Conservation (phyloP, 2,329 filamentous ascomycete species). For the Cladosporium sphaerospermum region DNA sequence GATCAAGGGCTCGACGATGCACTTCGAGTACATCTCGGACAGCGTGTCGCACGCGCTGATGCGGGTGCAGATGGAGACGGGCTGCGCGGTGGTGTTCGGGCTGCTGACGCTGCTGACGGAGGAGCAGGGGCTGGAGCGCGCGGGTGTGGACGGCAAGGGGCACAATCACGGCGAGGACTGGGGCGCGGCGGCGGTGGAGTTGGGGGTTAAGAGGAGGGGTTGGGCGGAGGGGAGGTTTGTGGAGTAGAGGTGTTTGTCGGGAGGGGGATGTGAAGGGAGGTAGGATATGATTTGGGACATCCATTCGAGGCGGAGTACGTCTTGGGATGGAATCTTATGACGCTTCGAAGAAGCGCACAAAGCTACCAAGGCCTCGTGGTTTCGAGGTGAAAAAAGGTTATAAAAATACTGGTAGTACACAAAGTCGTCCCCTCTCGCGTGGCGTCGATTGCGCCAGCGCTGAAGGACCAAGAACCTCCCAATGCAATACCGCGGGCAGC, state of each 20-base stretch:
- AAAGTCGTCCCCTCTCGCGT: background rate
- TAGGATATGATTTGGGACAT: background rate
- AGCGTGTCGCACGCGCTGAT: conserved; percentile 87
- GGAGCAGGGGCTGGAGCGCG: conserved; percentile 78
- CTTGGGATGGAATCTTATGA: background rate
- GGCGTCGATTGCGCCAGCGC: too few species aligned
- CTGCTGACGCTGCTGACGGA: conserved; percentile 83
- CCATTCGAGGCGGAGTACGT: background rate
- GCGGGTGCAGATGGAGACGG: conserved; percentile 84
- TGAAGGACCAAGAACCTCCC: too few species aligned
- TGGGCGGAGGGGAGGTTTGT: conserved; percentile 68
- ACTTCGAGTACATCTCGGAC: conserved; percentile 98
- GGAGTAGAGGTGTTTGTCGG: conserved; percentile 28
- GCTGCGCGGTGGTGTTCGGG: conserved; percentile 86
- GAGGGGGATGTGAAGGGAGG: conserved; percentile 7
- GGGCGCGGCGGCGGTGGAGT: conserved; percentile 89
- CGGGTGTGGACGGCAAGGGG: conserved; percentile 58
- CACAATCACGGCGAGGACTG: conserved; percentile 98
- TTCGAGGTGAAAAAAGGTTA: background rate
- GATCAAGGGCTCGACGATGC: conserved; percentile 98
- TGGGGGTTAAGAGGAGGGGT: conserved; percentile 78
- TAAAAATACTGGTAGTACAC: background rate
- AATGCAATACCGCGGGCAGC: too few species aligned
- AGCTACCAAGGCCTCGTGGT: too few species aligned
- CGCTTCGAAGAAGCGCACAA: too few species aligned